phyloP scores from a whole-genome alignment of 148 eudicot species.

The Silene uniflora region DNA sequence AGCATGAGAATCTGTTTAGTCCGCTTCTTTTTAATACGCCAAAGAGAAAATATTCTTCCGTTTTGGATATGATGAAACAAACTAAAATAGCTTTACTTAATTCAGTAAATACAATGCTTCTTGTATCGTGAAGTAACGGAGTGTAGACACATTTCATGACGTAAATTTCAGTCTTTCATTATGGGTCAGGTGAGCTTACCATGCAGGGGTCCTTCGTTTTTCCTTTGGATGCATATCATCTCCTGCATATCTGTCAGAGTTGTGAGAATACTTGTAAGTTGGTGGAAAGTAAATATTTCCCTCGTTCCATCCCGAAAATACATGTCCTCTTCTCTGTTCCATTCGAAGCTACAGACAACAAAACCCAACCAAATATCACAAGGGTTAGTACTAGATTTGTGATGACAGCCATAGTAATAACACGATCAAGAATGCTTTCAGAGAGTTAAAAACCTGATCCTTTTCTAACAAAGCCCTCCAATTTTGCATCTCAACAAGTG shows the following conservation, averaged over 20 bases:
- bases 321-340: constrained; percentile 81
- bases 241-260: constrained; percentile 91
- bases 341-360: constrained; percentile 56
- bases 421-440: background rate
- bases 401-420: background rate
- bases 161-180: background rate
- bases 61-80: background rate
- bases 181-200: constrained; percentile 40
- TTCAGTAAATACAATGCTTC: background rate
- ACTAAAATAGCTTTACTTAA: background rate
- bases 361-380: constrained; percentile 12
- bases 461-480: constrained; percentile 92
- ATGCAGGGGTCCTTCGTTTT: constrained; percentile 93
- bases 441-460: constrained; percentile 59
- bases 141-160: too few relatives aligned
- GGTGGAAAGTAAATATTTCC: constrained; percentile 97
- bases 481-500: constrained; percentile 95
- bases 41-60: background rate
- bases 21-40: background rate
- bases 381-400: background rate
- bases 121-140: background rate
- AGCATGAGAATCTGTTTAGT: background rate
- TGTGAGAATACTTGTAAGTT: constrained; percentile 86
- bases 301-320: constrained; percentile 84
- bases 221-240: constrained; percentile 80